phyloP scores from a whole-genome alignment of 345 rosid species.

The Gossypium herbaceum region DNA sequence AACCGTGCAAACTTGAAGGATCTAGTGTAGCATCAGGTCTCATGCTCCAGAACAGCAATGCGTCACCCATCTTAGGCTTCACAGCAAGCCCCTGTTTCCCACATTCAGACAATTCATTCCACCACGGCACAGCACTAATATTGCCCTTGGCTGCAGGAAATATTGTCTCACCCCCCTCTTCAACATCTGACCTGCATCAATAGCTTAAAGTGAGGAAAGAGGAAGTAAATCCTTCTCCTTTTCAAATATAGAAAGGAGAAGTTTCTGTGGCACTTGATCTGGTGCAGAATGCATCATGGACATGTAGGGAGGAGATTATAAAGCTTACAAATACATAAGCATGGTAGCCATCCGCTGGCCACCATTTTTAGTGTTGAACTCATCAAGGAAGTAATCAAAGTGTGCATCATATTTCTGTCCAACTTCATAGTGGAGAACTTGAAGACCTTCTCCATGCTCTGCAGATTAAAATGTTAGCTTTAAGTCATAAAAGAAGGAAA shows the following conservation, averaged over 20 bases:
- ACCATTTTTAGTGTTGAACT: slow-evolving; percentile 77
- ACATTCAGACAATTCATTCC: slow-evolving; percentile 84
- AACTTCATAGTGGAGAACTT: slow-evolving; percentile 79
- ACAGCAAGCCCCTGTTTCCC: slow-evolving; percentile 69
- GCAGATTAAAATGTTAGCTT: slow-evolving; percentile 21
- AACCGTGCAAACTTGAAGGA: slow-evolving; percentile 85
- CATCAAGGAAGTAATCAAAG: slow-evolving; percentile 86
- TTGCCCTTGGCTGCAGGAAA: slow-evolving; percentile 72
- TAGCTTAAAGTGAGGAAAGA: not conserved
- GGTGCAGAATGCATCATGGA: slow-evolving; percentile 6
- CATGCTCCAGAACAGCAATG: slow-evolving; percentile 90
- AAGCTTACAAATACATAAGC: slow-evolving; percentile 82
- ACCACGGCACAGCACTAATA: slow-evolving; percentile 61
- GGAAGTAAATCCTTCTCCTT: not conserved
- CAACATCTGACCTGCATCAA: slow-evolving; percentile 78
- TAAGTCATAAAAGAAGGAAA: not conserved
- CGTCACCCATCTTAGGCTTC: slow-evolving; percentile 85
- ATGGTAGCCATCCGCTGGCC: slow-evolving; percentile 91
- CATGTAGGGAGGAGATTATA: not conserved
- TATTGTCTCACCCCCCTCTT: slow-evolving; percentile 95
- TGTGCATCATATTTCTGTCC: slow-evolving; percentile 93
- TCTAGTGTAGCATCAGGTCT: slow-evolving; percentile 82
- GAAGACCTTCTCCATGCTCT: slow-evolving; percentile 97
- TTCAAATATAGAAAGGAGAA: slow-evolving; percentile 12
- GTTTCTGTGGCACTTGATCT: not conserved